Evolutionary conservation across 345 rosid species (phyloP), one percentile per base, ranked within the genome.

Genomic region (Euclidium syriacum): DNA sequence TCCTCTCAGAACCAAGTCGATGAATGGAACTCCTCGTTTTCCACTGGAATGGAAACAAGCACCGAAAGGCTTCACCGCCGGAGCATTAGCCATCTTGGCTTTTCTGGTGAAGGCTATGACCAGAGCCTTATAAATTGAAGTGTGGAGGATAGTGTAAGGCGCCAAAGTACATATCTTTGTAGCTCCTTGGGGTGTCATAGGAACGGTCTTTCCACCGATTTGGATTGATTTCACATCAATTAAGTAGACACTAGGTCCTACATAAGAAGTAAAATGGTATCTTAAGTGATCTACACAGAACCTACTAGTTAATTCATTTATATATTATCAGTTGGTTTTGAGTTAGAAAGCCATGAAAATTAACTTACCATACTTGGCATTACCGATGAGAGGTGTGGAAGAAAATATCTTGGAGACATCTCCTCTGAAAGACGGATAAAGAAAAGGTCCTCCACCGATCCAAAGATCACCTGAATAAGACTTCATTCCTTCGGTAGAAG

Each of bases 141-240:
- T 46, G n/a, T 71, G 50, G 41, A 74, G 6, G 4, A 53, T 33
- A 0, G 78, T 78, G 49, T 67, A 78, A 14, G 73, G 78, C 54
- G 40, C 51, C 5, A 40, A 25, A 1, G 74, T 78, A 18, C 72
- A 16, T 17, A 78, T 12, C 67, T 56, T 71, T n/a, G 78, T n/a
- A n/a, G n/a, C 62, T 0, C 75, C 71, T 12, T n/a, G n/a, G n/a
- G n/a, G n/a, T n/a, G n/a, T n/a, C n/a, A n/a, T n/a, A 22, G 48
- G 33, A 52, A 69, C 8, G 3, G 9, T 30, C 52, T 55, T 19
- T 8, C 36, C 75, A n/a, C 63, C 44, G 6, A 64, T 23, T 46
- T 40, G 43, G 39, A 74, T 57, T 3, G 71, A 57, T 33, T 49
- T 63, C 34, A 74, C 74, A n/a, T 67, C 67, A 18, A 74, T 58